Percentiles rank a stretch among this genome's conserved stretches.
phyloP scores from a whole-genome alignment of 495 filamentous ascomycete species.

The Bryoglossum gracile region DNA sequence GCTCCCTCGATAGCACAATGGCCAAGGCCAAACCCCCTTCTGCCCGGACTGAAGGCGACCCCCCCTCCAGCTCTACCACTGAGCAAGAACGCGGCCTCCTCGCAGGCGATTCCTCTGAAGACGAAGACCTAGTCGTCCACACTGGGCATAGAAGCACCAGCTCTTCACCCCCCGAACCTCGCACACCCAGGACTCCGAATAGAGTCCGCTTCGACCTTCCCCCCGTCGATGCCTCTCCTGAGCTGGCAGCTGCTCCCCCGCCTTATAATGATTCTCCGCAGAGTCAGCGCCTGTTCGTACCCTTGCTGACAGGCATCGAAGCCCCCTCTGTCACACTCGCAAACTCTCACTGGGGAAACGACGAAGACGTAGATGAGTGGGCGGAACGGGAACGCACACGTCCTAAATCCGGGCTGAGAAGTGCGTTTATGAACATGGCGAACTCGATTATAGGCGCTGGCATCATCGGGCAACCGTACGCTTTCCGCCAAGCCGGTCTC shows the following conservation, averaged over 20 bases:
- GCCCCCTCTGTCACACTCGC: slow-evolving; percentile 84
- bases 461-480: slow-evolving; percentile 96
- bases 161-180: slow-evolving; percentile 28
- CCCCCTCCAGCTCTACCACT: slow-evolving; percentile 14
- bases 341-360: slow-evolving; percentile 34
- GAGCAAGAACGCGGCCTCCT: slow-evolving; percentile 43
- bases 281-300: slow-evolving; percentile 49
- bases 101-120: slow-evolving; percentile 26
- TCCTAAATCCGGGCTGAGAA: slow-evolving; percentile 40
- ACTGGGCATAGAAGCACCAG: slow-evolving; percentile 10
- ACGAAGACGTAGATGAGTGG: slow-evolving; percentile 34
- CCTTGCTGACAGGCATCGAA: slow-evolving; percentile 78
- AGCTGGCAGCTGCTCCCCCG: slow-evolving; percentile 25
- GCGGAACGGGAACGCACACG: slow-evolving; percentile 36
- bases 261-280: slow-evolving; percentile 19
- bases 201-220: slow-evolving; percentile 83
- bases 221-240: slow-evolving; percentile 34
- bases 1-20: slow-evolving; percentile 27
- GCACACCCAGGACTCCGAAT: slow-evolving; percentile 71
- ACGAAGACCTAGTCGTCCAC: slow-evolving; percentile 32
- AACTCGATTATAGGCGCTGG: slow-evolving; percentile 97
- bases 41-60: slow-evolving; percentile 17
- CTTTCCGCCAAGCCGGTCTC: slow-evolving; percentile 83
- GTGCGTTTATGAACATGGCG: slow-evolving; percentile 95
- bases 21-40: slow-evolving; percentile 23